phyloP scores from a whole-genome alignment of 2,329 filamentous ascomycete species.

The Zymoseptoria passerinii region DNA sequence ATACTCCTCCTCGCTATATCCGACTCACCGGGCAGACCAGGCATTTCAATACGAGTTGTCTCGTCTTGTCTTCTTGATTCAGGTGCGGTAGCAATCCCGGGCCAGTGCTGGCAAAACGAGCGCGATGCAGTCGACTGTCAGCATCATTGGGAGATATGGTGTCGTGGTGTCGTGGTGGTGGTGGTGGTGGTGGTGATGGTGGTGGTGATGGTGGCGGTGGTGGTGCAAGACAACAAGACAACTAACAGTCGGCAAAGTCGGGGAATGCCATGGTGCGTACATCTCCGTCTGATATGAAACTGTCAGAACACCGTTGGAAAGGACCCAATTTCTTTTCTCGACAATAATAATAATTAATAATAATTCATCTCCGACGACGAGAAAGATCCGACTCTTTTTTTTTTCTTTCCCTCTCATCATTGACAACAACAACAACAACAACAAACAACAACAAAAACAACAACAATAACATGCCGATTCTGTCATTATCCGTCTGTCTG shows the following conservation, averaged over 20 bases:
- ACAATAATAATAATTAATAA: too few species aligned
- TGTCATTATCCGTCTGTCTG: background rate
- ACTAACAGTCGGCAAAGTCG: background rate
- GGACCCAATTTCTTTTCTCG: background rate
- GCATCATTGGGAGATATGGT: conserved; percentile 17
- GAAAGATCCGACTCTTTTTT: background rate
- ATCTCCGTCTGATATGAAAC: background rate
- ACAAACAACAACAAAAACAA: background rate
- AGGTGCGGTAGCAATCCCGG: conserved; percentile 10
- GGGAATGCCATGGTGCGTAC: background rate
- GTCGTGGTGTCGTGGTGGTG: too few species aligned
- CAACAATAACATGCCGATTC: background rate
- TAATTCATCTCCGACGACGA: background rate
- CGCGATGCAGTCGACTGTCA: conserved; percentile 7
- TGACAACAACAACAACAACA: too few species aligned
- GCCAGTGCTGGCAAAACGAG: conserved; percentile 14
- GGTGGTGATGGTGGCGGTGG: too few species aligned
- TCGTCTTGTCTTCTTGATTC: background rate
- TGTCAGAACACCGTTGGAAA: background rate
- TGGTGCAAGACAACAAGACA: too few species aligned
- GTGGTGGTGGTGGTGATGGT: too few species aligned
- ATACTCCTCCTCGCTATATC: too few species aligned
- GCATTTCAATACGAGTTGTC: conserved; percentile 29
- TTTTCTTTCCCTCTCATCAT: too few species aligned
- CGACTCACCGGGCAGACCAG: conserved; percentile 43